Base-by-base conservation (phyloP, 306 rosid species). In the Sindora glabra region DNA sequence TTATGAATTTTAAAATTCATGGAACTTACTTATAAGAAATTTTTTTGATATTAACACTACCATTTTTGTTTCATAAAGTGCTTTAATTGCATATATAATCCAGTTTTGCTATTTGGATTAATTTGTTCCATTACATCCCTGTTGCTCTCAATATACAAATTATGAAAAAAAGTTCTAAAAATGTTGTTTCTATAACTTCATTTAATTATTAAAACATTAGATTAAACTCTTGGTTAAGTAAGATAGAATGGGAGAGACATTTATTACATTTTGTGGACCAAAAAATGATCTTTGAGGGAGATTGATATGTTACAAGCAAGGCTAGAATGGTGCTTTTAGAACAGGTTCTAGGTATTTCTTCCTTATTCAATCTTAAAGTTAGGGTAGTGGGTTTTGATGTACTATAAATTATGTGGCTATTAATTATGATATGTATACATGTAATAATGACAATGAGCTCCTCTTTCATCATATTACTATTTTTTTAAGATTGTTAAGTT, bases 241-340 rank as follows among this genome's bases (percentile, higher is more conserved):
- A 57, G 42, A 48, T 71, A 70, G 42, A 30, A 86, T 86, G 89
- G 86, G 82, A 64, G 89, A 82, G 77, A 81, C 81, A 29, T 85
- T 85, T 72, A 86, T 79, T 19, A 89, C 94, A 3, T 77, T 85
- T 69, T 72, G 86, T 0, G 89, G 94, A 55, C 82, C 82, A 45
- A 85, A 68, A 70, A 74, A 79, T 67, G 94, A 82, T 67, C 59
- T 85, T 66, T 67, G 39, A 33, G 70, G 77, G 65, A 82, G 94
- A 64, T 65, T 82, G 50, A 72, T 37, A 72, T 85, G 86, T 65
- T 85, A 82, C 86, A 85, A 74, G 75, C 84, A 85, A 55, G 94
- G 82, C 24, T 85, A 89, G 94, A 82, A 73, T 38, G 76, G 82
- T 72, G 94, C 86, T 56, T 61, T 79, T 69, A 56, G 29, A 0